Percentiles rank a stretch among this genome's conserved stretches.
Conservation (phyloP, 2,329 filamentous ascomycete species). For the Fusarium nodosum region DNA sequence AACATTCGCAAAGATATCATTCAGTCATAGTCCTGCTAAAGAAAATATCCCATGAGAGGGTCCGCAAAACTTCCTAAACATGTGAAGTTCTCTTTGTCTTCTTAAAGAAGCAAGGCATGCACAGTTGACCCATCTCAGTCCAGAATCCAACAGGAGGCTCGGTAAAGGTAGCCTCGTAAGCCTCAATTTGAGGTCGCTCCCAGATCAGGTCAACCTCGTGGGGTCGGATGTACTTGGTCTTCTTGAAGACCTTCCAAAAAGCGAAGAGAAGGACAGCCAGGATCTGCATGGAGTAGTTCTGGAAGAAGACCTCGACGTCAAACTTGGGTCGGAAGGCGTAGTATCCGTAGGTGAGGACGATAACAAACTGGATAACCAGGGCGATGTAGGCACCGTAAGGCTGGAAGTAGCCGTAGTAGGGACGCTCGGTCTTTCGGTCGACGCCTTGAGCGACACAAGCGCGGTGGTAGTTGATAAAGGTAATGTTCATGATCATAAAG, state of each 20-base stretch:
- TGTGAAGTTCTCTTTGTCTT: conserved; percentile 24
- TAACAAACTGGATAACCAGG: conserved; percentile 56
- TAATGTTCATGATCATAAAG: conserved; percentile 66
- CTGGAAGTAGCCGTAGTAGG: conserved; percentile 65
- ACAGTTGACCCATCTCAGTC: conserved; percentile 62
- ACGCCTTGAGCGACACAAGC: conserved; percentile 66
- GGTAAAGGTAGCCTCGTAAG: conserved; percentile 66
- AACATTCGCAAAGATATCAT: conserved; percentile 23
- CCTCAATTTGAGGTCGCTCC: conserved; percentile 70
- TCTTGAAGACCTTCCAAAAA: conserved; percentile 73
- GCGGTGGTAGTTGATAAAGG: conserved; percentile 62
- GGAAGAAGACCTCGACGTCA: conserved; percentile 61
- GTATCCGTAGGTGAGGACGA: conserved; percentile 68
- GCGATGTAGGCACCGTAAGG: conserved; percentile 60
- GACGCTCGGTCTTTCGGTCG: conserved; percentile 65
- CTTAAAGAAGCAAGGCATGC: conserved; percentile 57
- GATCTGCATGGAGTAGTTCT: conserved; percentile 69
- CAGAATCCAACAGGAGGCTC: conserved; percentile 66
- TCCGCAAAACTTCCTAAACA: conserved; percentile 2
- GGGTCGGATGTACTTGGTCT: conserved; percentile 66
- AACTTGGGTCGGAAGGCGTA: conserved; percentile 62
- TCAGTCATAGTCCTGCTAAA: conserved; percentile 2
- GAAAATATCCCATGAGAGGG: neutral
- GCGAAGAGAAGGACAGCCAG: conserved; percentile 66
- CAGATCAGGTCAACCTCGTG: conserved; percentile 70